Evolutionary conservation across 1,139 yeast species (phyloP).

Genomic region (Debaryomyces nepalensis): DNA sequence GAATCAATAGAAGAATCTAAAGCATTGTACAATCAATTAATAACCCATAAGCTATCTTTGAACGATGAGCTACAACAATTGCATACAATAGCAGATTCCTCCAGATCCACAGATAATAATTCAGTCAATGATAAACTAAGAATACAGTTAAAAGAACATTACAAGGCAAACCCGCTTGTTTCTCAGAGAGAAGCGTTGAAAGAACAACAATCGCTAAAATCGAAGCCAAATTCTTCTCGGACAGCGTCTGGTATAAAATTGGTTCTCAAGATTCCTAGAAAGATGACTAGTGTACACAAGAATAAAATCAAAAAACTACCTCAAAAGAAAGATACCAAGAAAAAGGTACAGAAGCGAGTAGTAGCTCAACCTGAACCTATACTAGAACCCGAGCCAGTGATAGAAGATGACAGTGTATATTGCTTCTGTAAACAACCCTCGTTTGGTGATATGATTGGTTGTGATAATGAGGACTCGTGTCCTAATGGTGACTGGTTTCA

Average conservation of each 20-base stretch:
- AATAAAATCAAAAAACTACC: conserved; percentile 10
- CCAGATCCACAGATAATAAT: conserved; percentile 15
- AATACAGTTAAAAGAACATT: conserved; percentile 40
- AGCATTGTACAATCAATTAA: conserved; percentile 40
- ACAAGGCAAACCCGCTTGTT: conserved; percentile 38
- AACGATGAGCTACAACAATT: conserved; percentile 39
- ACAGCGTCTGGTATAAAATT: conserved; percentile 29
- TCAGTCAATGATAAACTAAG: conserved; percentile 29
- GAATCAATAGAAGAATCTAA: conserved; percentile 43
- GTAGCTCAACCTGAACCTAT: conserved; percentile 9
- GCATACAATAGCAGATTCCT: conserved; percentile 20
- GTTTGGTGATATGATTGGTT: conserved; percentile 53
- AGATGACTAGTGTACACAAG: conserved; percentile 10
- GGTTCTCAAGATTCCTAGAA: conserved; percentile 33
- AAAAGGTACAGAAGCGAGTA: conserved; percentile 3
- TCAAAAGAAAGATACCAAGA: conserved; percentile 10
- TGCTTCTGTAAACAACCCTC: conserved; percentile 53
- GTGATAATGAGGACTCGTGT: conserved; percentile 47
- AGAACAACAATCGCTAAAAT: conserved; percentile 31
- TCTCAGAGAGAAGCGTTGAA: conserved; percentile 48
- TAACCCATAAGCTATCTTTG: conserved; percentile 36
- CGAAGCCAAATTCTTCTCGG: conserved; percentile 15
- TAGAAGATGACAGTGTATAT: conserved; percentile 33
- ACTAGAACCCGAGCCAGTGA: conserved; percentile 15
- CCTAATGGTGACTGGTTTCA: conserved; percentile 57